Percentiles rank a stretch among this genome's conserved stretches.
These are phyloP conservation scores for Brassica rapa DNA, from an alignment of 345 rosid genomes.

Conservation along the genomic window DNA sequence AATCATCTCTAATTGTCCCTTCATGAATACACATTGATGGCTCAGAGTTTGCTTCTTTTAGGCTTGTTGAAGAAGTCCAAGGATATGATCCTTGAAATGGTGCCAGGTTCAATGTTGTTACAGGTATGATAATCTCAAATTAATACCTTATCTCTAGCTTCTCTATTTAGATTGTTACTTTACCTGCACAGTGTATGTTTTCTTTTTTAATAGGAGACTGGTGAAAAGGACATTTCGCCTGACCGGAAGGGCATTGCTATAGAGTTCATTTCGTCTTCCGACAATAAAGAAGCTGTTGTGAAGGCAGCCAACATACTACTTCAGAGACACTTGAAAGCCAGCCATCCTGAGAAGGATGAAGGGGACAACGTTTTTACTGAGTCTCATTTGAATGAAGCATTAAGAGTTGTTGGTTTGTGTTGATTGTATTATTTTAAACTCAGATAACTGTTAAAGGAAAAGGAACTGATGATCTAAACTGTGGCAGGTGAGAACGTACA, in stretches of 20 bases:
- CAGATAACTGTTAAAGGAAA: neutral
- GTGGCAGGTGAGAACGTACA: constrained; percentile 63
- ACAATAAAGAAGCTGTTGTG: constrained; percentile 81
- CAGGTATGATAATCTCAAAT: constrained; percentile 31
- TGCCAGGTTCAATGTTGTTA: constrained; percentile 44
- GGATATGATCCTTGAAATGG: constrained; percentile 55
- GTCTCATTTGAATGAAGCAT: constrained; percentile 64
- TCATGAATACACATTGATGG: neutral
- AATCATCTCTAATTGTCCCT: neutral
- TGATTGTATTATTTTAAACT: neutral
- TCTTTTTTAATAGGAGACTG: constrained; percentile 49
- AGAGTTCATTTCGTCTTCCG: constrained; percentile 71
- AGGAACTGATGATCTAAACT: constrained; percentile 25
- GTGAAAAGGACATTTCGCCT: constrained; percentile 36
- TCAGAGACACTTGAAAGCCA: constrained; percentile 46
- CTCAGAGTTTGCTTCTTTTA: constrained; percentile 34
- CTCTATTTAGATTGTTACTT: neutral
- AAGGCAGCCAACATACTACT: constrained; percentile 85
- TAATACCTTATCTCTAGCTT: neutral
- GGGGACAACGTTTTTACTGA: constrained; percentile 65
- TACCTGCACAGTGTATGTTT: neutral
- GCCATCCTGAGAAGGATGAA: constrained; percentile 39
- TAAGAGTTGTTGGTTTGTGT: constrained; percentile 68
- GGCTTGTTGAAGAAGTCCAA: constrained; percentile 84
- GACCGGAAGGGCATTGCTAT: constrained; percentile 45